Base-by-base conservation (phyloP, 805 yeast genomes). In the Spathaspora boniae region DNA sequence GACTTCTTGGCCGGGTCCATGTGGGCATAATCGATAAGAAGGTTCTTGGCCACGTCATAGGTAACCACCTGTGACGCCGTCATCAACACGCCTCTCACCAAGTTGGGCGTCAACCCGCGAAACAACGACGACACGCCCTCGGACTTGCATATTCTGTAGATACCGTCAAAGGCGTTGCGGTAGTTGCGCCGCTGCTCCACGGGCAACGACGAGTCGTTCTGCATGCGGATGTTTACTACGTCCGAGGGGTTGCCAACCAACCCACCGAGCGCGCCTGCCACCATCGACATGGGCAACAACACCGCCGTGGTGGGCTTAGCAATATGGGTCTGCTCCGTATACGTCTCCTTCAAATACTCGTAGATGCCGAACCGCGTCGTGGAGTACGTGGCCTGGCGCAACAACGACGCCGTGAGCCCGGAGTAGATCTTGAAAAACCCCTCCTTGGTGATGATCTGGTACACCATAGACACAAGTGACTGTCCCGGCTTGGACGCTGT, bases 31-130 rank as follows among this genome's bases (percentile, higher is more conserved):
- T 65, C 60, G 12, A 85, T 84, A 36, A 86, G 62, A 28, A 78
- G 42, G 11, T 64, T 59, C 56, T 86, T 86, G 19, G 85, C 80
- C 23, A 81, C 68, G 55, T 86, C 96, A 51, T 86, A 86, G 0
- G 94, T 82, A 4, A 86, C 96, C 37, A 86, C 93, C 55, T 86
- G 96, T 3, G 91, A 80, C 0, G 94, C 89, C 0, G 95, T 86
- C 96, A 86, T 86, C 37, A 86, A 66, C 6, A 86, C 76, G 23
- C 95, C 95, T 54, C 96, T 73, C 2, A 78, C 72, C 45, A 85
- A 69, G 53, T 86, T 86, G 12, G 96, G 94, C 8, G 71, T 73
- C 38, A 84, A 67, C 1, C 96, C 96, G 42, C 89, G 69, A 51
- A 82, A 78, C 35, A 84, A 61, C 1, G 86, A 67, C 6, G 49